Conservation (phyloP, 139 green algal genomes). For the Chlorella sp. region DNA sequence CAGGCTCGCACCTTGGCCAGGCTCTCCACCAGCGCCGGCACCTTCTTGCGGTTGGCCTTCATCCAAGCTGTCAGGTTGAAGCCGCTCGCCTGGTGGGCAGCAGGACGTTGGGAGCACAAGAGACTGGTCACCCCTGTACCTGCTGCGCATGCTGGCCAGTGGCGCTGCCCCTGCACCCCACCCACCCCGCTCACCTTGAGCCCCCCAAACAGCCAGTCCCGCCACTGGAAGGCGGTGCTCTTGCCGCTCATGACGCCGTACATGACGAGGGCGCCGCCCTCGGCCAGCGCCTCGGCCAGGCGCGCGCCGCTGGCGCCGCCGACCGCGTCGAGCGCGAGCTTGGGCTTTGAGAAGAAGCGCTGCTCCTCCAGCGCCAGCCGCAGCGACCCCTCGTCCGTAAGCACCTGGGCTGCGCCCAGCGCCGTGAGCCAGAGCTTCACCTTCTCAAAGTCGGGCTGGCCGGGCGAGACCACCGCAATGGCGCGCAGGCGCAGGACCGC, state of each 20-base stretch:
- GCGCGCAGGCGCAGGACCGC: slow-evolving; percentile 73
- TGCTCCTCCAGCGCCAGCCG: slow-evolving; percentile 68
- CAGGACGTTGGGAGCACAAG: no score
- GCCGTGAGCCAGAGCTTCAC: slow-evolving; percentile 52
- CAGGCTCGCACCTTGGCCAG: no score
- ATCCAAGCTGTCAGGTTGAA: slow-evolving; percentile 64
- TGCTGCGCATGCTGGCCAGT: no score
- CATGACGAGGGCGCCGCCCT: slow-evolving; percentile 73
- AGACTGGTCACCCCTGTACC: neutral
- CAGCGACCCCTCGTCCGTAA: slow-evolving; percentile 70
- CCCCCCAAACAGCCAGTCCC: slow-evolving; percentile 72
- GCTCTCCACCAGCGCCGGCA: slow-evolving; percentile 59
- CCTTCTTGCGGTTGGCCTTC: slow-evolving; percentile 53
- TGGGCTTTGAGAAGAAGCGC: slow-evolving; percentile 82
- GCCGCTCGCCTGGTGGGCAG: slow-evolving; percentile 30
- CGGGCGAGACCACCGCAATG: slow-evolving; percentile 52
- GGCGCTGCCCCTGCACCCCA: neutral
- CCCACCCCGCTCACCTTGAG: slow-evolving; percentile 8
- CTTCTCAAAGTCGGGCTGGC: slow-evolving; percentile 35
- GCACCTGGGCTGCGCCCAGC: slow-evolving; percentile 74
- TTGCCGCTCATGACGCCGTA: slow-evolving; percentile 81
- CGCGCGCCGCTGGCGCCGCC: slow-evolving; percentile 68
- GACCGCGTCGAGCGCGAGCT: slow-evolving; percentile 83
- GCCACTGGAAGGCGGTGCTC: slow-evolving; percentile 68
- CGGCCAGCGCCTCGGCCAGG: slow-evolving; percentile 65